Percentiles rank a stretch among this genome's conserved stretches.
Conservation (phyloP, 2,329 filamentous ascomycete genomes). For the Colletotrichum lini region DNA sequence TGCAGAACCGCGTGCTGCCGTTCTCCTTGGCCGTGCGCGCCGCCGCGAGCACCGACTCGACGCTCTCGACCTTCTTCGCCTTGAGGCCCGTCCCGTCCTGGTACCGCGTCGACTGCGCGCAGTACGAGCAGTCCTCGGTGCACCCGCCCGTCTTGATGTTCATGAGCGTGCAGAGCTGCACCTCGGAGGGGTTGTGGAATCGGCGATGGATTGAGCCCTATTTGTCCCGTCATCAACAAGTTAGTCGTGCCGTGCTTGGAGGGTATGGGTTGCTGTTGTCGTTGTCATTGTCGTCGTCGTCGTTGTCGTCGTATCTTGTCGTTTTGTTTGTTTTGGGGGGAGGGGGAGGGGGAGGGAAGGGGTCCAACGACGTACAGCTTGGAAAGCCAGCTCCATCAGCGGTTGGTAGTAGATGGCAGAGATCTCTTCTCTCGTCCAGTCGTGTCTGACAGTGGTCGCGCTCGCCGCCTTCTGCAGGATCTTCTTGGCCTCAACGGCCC, state of each 20-base stretch:
- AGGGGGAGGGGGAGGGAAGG: no score
- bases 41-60: slow-evolving; percentile 85
- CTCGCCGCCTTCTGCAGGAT: slow-evolving; percentile 68
- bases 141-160: slow-evolving; percentile 97
- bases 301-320: no score
- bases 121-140: slow-evolving; percentile 94
- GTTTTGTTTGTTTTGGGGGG: no score
- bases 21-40: slow-evolving; percentile 85
- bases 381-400: slow-evolving; percentile 82
- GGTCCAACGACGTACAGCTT: slow-evolving; percentile 69
- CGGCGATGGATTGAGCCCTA: slow-evolving; percentile 84
- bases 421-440: slow-evolving; percentile 88
- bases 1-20: slow-evolving; percentile 92
- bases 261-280: background rate
- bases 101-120: slow-evolving; percentile 89
- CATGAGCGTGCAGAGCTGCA: slow-evolving; percentile 95
- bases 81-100: slow-evolving; percentile 82
- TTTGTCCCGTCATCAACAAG: background rate
- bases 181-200: slow-evolving; percentile 86
- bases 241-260: slow-evolving; percentile 5
- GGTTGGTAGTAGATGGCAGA: slow-evolving; percentile 85
- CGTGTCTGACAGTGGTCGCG: slow-evolving; percentile 73
- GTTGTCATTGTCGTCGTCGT: no score
- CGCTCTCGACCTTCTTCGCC: slow-evolving; percentile 83
- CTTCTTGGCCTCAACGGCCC: slow-evolving; percentile 40